Conservation (phyloP, 805 yeast species). For the Nematodospora valgi region DNA sequence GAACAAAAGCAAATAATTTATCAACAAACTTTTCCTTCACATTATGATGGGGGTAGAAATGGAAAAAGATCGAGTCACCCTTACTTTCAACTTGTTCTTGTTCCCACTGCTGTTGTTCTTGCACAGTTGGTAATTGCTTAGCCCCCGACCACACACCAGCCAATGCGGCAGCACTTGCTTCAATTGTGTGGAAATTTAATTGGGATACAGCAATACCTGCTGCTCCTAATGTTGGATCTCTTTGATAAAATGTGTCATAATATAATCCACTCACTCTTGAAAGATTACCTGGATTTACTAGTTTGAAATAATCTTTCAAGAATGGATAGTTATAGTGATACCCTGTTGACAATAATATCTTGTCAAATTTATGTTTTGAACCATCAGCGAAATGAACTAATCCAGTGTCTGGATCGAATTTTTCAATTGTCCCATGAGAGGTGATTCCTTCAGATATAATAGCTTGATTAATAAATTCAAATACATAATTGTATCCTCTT, state of each 20-base stretch:
- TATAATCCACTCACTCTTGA: constrained; percentile 37
- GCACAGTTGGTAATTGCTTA: constrained; percentile 33
- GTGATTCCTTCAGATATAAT: constrained; percentile 30
- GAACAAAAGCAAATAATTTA: constrained; percentile 19
- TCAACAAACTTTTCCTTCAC: constrained; percentile 26
- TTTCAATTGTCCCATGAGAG: constrained; percentile 24
- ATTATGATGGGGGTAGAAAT: constrained; percentile 27
- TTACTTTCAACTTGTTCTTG: constrained; percentile 16
- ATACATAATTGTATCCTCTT: constrained; percentile 24
- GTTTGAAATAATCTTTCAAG: constrained; percentile 21
- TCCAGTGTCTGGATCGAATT: constrained; percentile 20
- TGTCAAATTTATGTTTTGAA: constrained; percentile 28
- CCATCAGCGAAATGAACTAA: constrained; percentile 27
- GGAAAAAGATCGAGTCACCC: constrained; percentile 25
- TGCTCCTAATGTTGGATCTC: constrained; percentile 41
- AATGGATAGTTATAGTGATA: constrained; percentile 47
- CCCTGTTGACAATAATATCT: constrained; percentile 49
- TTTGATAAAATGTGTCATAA: constrained; percentile 34
- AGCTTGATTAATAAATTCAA: constrained; percentile 37
- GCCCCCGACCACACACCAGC: constrained; percentile 53
- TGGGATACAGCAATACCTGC: constrained; percentile 42
- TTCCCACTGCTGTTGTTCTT: constrained; percentile 39
- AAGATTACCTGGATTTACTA: constrained; percentile 21
- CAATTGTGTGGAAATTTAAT: constrained; percentile 48
- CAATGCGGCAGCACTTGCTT: constrained; percentile 50